Conservation (phyloP, 1,284 basidiomycete genomes). For the Hortiboletus rubellus region DNA sequence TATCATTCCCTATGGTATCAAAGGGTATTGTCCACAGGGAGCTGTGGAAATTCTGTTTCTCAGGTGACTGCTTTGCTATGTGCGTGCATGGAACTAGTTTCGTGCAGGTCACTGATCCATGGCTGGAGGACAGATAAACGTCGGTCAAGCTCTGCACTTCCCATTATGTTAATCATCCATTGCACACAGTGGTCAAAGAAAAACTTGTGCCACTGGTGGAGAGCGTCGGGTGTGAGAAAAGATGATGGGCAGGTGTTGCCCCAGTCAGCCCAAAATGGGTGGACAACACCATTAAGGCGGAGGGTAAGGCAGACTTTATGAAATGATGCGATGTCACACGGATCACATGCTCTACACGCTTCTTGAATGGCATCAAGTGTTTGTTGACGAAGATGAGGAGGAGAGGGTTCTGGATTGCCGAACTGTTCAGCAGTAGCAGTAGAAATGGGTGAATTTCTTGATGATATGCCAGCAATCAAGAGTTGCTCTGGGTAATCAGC, state of each 20-base stretch:
- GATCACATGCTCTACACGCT: background rate
- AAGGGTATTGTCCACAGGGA: too few species aligned
- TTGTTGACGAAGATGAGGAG: fast-evolving
- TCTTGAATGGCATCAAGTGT: background rate
- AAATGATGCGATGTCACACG: constrained; percentile 4
- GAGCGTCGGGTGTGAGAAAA: background rate
- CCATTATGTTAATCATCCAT: too few species aligned
- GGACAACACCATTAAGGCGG: constrained; percentile 5
- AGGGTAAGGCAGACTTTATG: constrained; percentile 1
- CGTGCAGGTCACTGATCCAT: too few species aligned
- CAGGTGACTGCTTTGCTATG: too few species aligned
- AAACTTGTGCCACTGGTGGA: too few species aligned
- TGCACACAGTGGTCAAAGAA: too few species aligned
- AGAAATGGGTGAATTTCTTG: constrained; percentile 3
- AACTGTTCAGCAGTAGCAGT: background rate
- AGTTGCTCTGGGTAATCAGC: constrained; percentile 11
- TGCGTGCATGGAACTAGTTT: too few species aligned
- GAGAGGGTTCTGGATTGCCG: background rate
- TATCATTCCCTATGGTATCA: too few species aligned
- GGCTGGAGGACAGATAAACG: too few species aligned
- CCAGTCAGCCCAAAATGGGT: constrained; percentile 16
- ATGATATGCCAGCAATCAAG: background rate
- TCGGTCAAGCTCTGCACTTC: too few species aligned
- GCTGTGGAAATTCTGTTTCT: too few species aligned
- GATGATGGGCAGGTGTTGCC: constrained; percentile 9